A percentile compares a stretch with the other conserved stretches of the same genome.
Conservation (phyloP, 169 alveolate genomes). For the Plasmodium gaboni region DNA sequence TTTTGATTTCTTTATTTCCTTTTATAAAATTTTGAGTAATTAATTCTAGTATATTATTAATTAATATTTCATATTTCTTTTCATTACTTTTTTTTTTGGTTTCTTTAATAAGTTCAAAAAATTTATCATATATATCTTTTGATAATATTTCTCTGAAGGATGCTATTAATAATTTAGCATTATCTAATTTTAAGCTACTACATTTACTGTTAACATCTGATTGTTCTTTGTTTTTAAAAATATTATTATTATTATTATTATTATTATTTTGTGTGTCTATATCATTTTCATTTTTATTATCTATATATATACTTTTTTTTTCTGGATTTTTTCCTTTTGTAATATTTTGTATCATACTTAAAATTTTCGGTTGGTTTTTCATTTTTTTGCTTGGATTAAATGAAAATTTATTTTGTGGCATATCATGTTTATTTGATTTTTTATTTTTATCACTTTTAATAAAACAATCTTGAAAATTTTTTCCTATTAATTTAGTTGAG, state of each 20-base stretch:
- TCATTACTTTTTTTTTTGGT: constrained; percentile 43
- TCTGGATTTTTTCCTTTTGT: constrained; percentile 65
- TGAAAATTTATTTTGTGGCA: constrained; percentile 38
- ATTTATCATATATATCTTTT: constrained; percentile 27
- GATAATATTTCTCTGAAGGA: constrained; percentile 43
- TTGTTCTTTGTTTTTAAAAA: background rate
- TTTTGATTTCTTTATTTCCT: background rate
- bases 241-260: background rate
- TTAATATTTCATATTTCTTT: constrained; percentile 38
- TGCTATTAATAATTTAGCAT: constrained; percentile 43
- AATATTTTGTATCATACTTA: constrained; percentile 75
- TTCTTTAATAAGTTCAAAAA: constrained; percentile 44
- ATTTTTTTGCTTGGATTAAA: constrained; percentile 57
- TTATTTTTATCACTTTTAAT: constrained; percentile 18
- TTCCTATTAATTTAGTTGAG: constrained; percentile 15
- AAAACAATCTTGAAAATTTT: constrained; percentile 74
- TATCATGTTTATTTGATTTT: constrained; percentile 10
- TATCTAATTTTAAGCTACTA: constrained; percentile 14
- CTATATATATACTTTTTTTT: constrained; percentile 29
- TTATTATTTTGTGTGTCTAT: background rate
- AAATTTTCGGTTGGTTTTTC: constrained; percentile 67
- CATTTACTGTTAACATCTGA: background rate
- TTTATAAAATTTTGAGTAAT: constrained; percentile 40
- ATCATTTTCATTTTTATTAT: constrained; percentile 11
- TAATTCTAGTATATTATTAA: constrained; percentile 22